Evolutionary conservation across 2,329 filamentous ascomycete species (phyloP), one percentile per base, ranked within the genome.

Genomic region (Claviceps sp.): DNA sequence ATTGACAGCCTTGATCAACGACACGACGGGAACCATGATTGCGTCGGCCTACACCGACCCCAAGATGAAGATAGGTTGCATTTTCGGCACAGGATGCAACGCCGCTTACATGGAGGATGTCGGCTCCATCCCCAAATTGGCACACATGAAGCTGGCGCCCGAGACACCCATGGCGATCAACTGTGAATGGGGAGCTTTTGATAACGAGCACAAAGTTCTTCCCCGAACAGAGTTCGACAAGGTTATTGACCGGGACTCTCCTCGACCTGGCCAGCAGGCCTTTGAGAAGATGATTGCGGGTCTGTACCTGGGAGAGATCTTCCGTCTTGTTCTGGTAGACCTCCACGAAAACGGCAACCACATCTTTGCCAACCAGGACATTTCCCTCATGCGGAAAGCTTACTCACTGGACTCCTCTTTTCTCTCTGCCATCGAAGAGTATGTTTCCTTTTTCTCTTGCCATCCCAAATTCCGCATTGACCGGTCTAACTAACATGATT

Each of bases 251-350:
- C 83, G 87, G 60, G 85, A 93, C 62, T 96, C 90, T 20, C 91
- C 91, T 38, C 85, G 90, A 26, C 91, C 91, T 3, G 90, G 89
- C 49, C 89, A 96, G 70, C 91, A 97, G 71, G 84, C 88, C 1
- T 96, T 96, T 60, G 91, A 97, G 73, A 96, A 97, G 75, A 96
- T 96, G 87, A 90, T 95, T 65, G 89, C 91, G 2, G 91, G 91
- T 57, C 77, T 96, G 48, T 97, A 96, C 67, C 79, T 96, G 2
- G 91, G 91, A 58, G 91, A 97, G 70, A 86, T 97, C 63, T 94
- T 95, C 79, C 87, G 91, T 54, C 78, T 95, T 48, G 82, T 91
- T 52, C 72, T 96, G 52, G 74, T 95, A 18, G 90, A 95, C 62
- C 74, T 96, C 47, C 82, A 95, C 67, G 86, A 95, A 61, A 87